A percentile compares a stretch with the other conserved stretches of the same genome.
phyloP scores from a whole-genome alignment of 78 protist genomes.

The Emiliania huxleyi region DNA sequence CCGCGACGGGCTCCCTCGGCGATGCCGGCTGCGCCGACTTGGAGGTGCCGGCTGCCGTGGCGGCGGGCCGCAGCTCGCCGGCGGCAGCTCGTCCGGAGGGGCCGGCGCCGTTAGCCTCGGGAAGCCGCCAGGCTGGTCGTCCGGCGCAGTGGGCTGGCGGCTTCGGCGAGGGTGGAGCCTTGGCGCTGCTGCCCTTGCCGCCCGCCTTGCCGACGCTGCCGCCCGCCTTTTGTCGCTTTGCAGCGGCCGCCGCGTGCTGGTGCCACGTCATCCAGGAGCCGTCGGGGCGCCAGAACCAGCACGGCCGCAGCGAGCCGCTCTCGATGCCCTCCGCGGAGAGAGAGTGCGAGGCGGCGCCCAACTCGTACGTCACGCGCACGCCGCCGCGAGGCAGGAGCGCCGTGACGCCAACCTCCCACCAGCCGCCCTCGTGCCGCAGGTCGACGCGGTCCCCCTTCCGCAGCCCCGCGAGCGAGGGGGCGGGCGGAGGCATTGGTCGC shows the following conservation, averaged over 20 bases:
- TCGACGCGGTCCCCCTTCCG: not conserved
- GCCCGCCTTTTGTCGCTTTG: too few relatives aligned
- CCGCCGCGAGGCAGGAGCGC: not conserved
- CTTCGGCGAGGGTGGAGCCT: too few relatives aligned
- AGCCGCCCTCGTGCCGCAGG: not conserved
- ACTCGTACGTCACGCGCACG: not conserved
- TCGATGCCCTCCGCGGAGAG: not conserved
- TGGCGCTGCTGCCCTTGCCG: too few relatives aligned
- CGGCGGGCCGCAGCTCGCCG: too few relatives aligned
- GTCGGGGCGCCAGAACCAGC: not conserved
- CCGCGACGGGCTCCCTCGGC: too few relatives aligned
- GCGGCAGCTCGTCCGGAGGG: too few relatives aligned
- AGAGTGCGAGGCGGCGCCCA: not conserved
- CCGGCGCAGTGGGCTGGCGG: too few relatives aligned
- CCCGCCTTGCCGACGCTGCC: too few relatives aligned
- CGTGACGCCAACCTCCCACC: not conserved
- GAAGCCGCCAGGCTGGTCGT: too few relatives aligned
- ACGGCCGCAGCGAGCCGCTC: not conserved
- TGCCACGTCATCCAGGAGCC: not conserved
- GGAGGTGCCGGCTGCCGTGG: too few relatives aligned
- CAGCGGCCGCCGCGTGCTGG: not conserved
- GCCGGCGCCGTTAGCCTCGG: too few relatives aligned
- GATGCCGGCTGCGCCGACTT: too few relatives aligned
- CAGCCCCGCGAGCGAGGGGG: not conserved
- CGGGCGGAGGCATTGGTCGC: not conserved